Conservation (phyloP, 805 yeast genomes). For the Saturnispora dispora region DNA sequence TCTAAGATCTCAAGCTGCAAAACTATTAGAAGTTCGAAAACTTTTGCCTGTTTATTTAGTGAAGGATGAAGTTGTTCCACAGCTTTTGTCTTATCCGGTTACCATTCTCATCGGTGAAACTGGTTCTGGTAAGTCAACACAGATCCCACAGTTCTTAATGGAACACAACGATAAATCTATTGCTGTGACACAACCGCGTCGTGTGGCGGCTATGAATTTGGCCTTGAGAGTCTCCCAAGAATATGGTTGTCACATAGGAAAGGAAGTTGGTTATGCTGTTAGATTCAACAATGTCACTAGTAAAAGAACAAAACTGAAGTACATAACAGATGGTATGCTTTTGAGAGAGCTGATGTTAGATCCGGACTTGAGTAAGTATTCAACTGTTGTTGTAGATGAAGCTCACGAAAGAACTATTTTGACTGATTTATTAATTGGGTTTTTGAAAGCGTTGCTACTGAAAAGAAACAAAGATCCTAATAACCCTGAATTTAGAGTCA, state of each 20-base stretch:
- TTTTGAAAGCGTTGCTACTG: conserved; percentile 57
- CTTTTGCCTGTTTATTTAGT: conserved; percentile 71
- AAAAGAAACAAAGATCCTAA: conserved; percentile 35
- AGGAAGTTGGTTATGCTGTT: conserved; percentile 85
- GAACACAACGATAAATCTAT: conserved; percentile 41
- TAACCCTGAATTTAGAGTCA: conserved; percentile 43
- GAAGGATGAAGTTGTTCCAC: conserved; percentile 49
- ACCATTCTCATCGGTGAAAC: conserved; percentile 90
- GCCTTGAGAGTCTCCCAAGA: conserved; percentile 92
- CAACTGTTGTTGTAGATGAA: conserved; percentile 82
- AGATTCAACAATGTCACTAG: conserved; percentile 70
- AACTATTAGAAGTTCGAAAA: conserved; percentile 43
- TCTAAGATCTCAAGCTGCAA: conserved; percentile 33
- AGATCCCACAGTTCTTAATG: conserved; percentile 86
- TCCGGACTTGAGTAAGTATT: conserved; percentile 50
- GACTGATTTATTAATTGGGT: conserved; percentile 85
- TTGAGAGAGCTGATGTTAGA: conserved; percentile 83
- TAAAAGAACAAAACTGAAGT: conserved; percentile 60
- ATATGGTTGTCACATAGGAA: conserved; percentile 66
- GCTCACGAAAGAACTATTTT: conserved; percentile 95
- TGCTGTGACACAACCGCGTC: conserved; percentile 94
- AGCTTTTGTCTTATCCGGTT: conserved; percentile 50
- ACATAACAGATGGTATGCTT: conserved; percentile 95
- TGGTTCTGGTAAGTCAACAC: conserved; percentile 97
- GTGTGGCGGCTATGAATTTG: conserved; percentile 93